Conservation (phyloP, 345 rosid genomes). For the Brassica juncea region DNA sequence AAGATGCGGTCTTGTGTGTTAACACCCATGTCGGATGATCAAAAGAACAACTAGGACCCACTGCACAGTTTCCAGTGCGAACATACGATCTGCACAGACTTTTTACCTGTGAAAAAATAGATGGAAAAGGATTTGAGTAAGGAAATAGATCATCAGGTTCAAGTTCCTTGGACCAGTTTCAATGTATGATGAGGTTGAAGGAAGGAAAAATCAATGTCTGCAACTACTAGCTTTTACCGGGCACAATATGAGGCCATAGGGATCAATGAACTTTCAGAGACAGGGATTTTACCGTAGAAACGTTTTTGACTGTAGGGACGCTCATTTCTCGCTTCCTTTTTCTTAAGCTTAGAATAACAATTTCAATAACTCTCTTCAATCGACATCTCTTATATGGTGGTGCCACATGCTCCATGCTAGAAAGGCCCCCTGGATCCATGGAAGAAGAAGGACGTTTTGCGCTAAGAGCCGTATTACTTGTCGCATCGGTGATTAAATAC, state of each 20-base stretch:
- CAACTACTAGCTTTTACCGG: neutral
- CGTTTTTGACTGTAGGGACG: neutral
- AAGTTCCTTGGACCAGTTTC: neutral
- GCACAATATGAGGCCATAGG: neutral
- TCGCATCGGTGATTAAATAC: neutral
- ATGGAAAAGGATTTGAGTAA: neutral
- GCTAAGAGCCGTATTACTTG: neutral
- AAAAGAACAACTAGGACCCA: neutral
- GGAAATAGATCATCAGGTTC: neutral
- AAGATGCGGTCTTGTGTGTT: neutral
- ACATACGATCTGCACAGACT: neutral
- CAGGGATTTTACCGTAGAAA: constrained; percentile 10
- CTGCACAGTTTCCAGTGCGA: neutral
- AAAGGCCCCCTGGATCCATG: neutral
- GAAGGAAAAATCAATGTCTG: neutral
- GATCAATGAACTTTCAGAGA: neutral
- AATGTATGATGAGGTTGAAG: neutral
- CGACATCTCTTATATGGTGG: constrained; percentile 16
- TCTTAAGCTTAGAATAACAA: constrained; percentile 5
- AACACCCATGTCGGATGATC: neutral
- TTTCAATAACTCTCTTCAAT: constrained; percentile 4
- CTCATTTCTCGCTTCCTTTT: constrained; percentile 12
- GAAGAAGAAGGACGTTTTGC: constrained; percentile 3
- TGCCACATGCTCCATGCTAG: neutral
- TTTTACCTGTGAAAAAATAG: neutral